These are phyloP conservation scores for Wickerhamomyces sp. DNA, from an alignment of 1,139 yeast species.

Conservation along the genomic window DNA sequence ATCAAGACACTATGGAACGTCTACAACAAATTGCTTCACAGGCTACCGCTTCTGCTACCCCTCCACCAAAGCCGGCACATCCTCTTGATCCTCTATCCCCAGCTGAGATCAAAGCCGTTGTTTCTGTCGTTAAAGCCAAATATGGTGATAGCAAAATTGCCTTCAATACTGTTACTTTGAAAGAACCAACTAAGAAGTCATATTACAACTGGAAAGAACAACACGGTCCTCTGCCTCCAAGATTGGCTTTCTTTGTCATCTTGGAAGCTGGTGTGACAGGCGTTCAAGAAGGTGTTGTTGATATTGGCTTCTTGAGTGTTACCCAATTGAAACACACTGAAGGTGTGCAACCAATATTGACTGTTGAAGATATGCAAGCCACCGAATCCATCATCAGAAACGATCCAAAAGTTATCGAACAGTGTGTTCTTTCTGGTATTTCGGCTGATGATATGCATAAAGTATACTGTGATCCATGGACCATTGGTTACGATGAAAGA, in stretches of 20 bases:
- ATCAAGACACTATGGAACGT: slow-evolving; percentile 56
- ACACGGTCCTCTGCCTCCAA: slow-evolving; percentile 56
- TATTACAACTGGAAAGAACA: slow-evolving; percentile 63
- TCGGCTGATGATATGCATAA: slow-evolving; percentile 63
- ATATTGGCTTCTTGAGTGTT: slow-evolving; percentile 43
- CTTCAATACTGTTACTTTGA: slow-evolving; percentile 66
- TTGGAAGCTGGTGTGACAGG: slow-evolving; percentile 57
- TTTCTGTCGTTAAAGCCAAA: slow-evolving; percentile 38
- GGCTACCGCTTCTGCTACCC: slow-evolving; percentile 49
- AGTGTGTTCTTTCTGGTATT: slow-evolving; percentile 65
- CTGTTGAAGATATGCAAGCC: slow-evolving; percentile 58
- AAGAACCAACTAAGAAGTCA: slow-evolving; percentile 63
- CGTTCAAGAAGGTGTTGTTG: slow-evolving; percentile 66
- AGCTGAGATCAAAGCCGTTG: slow-evolving; percentile 45
- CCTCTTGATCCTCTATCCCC: slow-evolving; percentile 70
- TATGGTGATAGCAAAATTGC: slow-evolving; percentile 42
- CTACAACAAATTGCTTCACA: slow-evolving; percentile 61
- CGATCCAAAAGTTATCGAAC: slow-evolving; percentile 68
- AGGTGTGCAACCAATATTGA: slow-evolving; percentile 70
- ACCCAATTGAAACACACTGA: slow-evolving; percentile 43
- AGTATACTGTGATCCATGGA: slow-evolving; percentile 81
- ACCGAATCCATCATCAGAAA: slow-evolving; percentile 63
- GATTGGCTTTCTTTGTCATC: slow-evolving; percentile 62
- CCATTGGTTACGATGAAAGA: slow-evolving; percentile 79
- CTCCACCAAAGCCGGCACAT: slow-evolving; percentile 54